Evolutionary conservation across 164 flowering plant genomes (phyloP), one percentile per base, ranked within the genome.

Genomic region (Sedum album): DNA sequence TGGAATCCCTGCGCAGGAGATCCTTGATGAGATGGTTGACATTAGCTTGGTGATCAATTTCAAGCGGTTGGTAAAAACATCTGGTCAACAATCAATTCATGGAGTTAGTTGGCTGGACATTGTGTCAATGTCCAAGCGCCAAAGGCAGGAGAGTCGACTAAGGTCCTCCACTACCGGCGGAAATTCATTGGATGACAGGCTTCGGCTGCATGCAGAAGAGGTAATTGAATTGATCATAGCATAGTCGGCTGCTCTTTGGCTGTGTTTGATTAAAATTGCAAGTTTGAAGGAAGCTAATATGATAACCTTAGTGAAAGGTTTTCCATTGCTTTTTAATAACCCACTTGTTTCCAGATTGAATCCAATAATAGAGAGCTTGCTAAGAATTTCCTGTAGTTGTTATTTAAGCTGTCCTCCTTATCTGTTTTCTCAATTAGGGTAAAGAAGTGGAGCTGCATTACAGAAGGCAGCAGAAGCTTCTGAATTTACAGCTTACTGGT

Each of bases 381-480:
- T 15, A 31, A 36, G 4, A 18, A 13, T 33, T 20, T 33, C 38
- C 18, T 31, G n/a, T 31, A 7, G 21, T n/a, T 35, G 38, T 18
- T n/a, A 35, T 33, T 1, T 14, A 20, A 4, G 33, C 18, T 26
- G 6, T 26, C 20, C 2, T 57, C 62, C 62, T 57, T 57, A 28
- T 26, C 33, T 28, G 26, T 20, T 30, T 57, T 57, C 2, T 26
- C 62, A 8, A 41, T 9, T 83, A 94, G 97, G 81, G 73, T 67
- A 86, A 87, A 79, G 82, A 83, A 23, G 60, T 95, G 78, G 97
- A 90, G 81, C 96, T 90, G 36, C 85, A 95, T 77, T 95, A 92
- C 80, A 74, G 80, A 79, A 82, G 80, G 72, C 95, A 84, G 74
- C 85, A 75, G 81, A 92, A 92, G 81, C 87, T 95, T 76, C 74